Evolutionary conservation across 495 filamentous ascomycete genomes (phyloP).

Genomic region (Hypoxylon trugodes): DNA sequence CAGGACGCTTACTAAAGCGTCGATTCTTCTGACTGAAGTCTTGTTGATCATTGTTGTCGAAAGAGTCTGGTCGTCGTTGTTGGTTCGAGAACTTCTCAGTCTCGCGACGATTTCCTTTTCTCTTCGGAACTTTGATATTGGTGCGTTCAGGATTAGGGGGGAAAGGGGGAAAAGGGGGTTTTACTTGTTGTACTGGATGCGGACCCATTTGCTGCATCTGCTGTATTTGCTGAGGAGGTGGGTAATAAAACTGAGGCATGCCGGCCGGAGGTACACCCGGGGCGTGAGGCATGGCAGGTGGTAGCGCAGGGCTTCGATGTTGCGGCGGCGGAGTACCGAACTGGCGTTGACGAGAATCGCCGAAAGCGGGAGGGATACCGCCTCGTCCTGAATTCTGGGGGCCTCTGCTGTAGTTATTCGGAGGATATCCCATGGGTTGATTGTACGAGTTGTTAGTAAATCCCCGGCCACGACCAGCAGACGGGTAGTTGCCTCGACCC

Average conservation of each 20-base stretch:
- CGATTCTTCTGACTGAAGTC: slow-evolving; percentile 44
- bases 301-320: slow-evolving; percentile 75
- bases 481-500: slow-evolving; percentile 51
- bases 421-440: slow-evolving; percentile 73
- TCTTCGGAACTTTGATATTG: slow-evolving; percentile 48
- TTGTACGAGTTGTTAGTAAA: slow-evolving; percentile 65
- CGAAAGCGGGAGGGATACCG: slow-evolving; percentile 73
- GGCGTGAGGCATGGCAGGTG: slow-evolving; percentile 67
- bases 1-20: slow-evolving; percentile 54
- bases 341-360: slow-evolving; percentile 32
- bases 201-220: no score
- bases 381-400: slow-evolving; percentile 69
- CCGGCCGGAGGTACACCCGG: slow-evolving; percentile 69
- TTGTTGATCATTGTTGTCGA: slow-evolving; percentile 41
- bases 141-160: slow-evolving; percentile 36
- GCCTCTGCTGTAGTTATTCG: slow-evolving; percentile 62
- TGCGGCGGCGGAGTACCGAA: slow-evolving; percentile 42
- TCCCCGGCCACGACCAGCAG: slow-evolving; percentile 72
- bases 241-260: slow-evolving; percentile 65
- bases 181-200: slow-evolving; percentile 68
- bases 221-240: slow-evolving; percentile 56
- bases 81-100: slow-evolving; percentile 54
- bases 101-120: slow-evolving; percentile 53
- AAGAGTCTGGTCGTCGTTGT: slow-evolving; percentile 44
- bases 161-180: slow-evolving; percentile 60